A percentile compares a stretch with the other conserved stretches of the same genome.
phyloP scores from a whole-genome alignment of 2,329 filamentous ascomycete species.

The Pseudofabraea citricarpa region DNA sequence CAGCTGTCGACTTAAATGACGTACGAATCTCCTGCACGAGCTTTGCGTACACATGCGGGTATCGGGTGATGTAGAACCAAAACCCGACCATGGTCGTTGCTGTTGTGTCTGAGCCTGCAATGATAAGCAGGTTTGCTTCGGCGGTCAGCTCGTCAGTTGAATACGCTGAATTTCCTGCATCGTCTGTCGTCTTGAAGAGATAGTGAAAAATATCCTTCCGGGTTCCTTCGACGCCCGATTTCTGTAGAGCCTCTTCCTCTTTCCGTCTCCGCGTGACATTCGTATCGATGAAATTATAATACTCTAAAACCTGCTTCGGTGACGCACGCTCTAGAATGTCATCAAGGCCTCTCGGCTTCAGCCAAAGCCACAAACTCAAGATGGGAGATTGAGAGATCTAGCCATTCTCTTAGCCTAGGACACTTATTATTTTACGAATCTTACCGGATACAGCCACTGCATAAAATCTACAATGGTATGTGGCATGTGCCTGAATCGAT shows the following conservation, averaged over 20 bases:
- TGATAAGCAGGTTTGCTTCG: constrained; percentile 5
- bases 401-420: not conserved
- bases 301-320: not conserved
- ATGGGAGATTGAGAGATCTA: constrained; percentile 4
- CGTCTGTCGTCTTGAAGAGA: constrained; percentile 63
- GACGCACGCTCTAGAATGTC: not conserved
- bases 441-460: constrained; percentile 5
- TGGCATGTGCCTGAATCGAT: constrained; percentile 6
- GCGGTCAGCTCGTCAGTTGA: constrained; percentile 19
- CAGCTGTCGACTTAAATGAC: constrained; percentile 26
- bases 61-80: constrained; percentile 30
- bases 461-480: constrained; percentile 3
- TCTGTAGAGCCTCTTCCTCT: not conserved
- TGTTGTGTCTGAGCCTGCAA: constrained; percentile 23
- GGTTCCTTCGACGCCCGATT: constrained; percentile 35
- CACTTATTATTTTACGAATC: not conserved
- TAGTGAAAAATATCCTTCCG: constrained; percentile 70
- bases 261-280: not conserved
- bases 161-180: constrained; percentile 51
- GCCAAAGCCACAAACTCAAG: constrained; percentile 1
- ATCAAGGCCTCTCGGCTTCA: constrained; percentile 5
- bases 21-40: constrained; percentile 26
- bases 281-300: not conserved
- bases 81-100: constrained; percentile 25
- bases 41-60: constrained; percentile 20